Evolutionary conservation across 2,329 filamentous ascomycete genomes (phyloP).

Genomic region (Alternaria ethzedia): DNA sequence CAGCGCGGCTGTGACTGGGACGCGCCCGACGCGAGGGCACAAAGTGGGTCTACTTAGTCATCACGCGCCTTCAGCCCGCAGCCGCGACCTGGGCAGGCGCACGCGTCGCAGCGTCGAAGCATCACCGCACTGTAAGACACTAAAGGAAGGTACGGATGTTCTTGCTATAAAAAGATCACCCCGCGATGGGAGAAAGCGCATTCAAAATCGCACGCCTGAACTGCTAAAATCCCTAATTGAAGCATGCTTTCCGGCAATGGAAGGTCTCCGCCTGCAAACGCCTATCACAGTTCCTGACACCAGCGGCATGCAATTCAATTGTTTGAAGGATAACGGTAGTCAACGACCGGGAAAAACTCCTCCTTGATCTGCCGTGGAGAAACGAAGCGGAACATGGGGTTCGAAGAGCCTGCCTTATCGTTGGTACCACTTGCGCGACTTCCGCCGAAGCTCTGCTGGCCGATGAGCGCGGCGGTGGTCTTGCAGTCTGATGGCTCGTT

Average conservation of each 20-base stretch:
- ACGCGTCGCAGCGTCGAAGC: neutral
- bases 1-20: neutral
- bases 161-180: neutral
- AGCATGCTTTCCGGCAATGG: neutral
- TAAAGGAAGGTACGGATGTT: neutral
- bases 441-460: constrained; percentile 58
- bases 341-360: constrained; percentile 55
- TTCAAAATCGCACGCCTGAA: neutral
- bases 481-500: constrained; percentile 26
- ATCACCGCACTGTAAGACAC: neutral
- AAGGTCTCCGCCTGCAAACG: neutral
- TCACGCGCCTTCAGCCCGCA: neutral
- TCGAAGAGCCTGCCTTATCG: constrained; percentile 61
- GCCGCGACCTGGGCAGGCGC: neutral
- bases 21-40: neutral
- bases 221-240: neutral
- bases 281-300: neutral
- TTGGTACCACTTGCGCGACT: constrained; percentile 61
- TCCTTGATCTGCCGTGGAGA: constrained; percentile 62
- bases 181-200: neutral
- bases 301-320: neutral
- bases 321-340: constrained; percentile 61
- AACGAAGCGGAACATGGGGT: constrained; percentile 59
- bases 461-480: constrained; percentile 49
- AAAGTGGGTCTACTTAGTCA: neutral